Evolutionary conservation across 345 rosid genomes (phyloP), one percentile per base, ranked within the genome.

Genomic region (Geranium rotundifolium): DNA sequence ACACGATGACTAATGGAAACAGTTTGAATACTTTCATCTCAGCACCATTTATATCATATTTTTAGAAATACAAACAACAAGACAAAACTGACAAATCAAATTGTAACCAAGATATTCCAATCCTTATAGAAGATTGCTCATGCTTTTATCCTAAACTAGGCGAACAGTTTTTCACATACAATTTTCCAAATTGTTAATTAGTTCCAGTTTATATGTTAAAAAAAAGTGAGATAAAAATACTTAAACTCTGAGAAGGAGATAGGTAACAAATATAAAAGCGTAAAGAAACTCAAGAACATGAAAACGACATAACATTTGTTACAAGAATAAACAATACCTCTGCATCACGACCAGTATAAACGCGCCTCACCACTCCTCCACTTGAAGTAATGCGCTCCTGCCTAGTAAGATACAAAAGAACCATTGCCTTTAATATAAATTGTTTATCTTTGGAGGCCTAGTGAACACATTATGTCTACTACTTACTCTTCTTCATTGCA

Each of bases 301-400:
- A 14, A 46, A 46, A 46, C 31, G 54, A 54, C 57, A 60, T 61
- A 55, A 65, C 17, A 54, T 41, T 3, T 62, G 49, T 58, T 61
- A 65, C 64, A 15, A 58, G 65, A 70, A 60, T 66, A 62, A 14
- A 68, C 56, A 23, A 58, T 84, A 95, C 99, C 97, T 90, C 96
- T 9, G 95, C 82, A 77, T 97, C 99, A 65, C 97, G 95, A 63
- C 99, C 99, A 65, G 99, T 77, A 72, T 88, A 88, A 60, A 95
- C 80, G 64, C 97, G 88, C 60, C 99, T 97, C 73, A 95, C 97
- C 79, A 90, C 99, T 74, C 99, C 99, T 58, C 99, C 99, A 70
- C 99, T 85, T 56, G 92, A 82, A 62, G 97, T 95, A 63, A 95
- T 79, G 16, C 97, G 97, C 9, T 78, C 82, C 81, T 95, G 80